Base-by-base conservation (phyloP, 257 asterid species). In the Solanum acaule region DNA sequence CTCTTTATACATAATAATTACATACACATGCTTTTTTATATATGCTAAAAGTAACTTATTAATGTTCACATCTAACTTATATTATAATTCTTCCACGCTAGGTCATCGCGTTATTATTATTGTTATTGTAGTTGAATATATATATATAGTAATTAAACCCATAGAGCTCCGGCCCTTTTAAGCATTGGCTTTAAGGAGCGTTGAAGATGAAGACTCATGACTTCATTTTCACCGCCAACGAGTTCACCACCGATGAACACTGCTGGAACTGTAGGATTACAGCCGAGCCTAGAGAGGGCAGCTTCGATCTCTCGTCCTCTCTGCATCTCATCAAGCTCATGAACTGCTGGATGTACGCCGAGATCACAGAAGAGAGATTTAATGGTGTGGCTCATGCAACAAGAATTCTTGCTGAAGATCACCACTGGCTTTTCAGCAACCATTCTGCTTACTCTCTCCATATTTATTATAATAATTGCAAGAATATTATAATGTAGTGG, bases 131-230 rank as follows among this genome's bases (percentile, higher is more conserved):
- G 65, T 38, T 44, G 59, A 40, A 42, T 29, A 49, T 75, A 7
- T 49, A 46, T 34, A 37, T 38, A 40, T 40, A 40, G n/a, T 6
- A 6, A 84, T 44, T 49, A 96, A 86, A 96, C 90, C 98, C 98
- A 96, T 16, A 95, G 42, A 6, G 98, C 98, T 10, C 98, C 98
- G 2, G 98, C 98, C 40, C 90, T 88, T 78, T 91, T 88, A 68
- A 96, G 98, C 98, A 92, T 93, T 73, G 95, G 96, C 90, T 85
- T 91, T 46, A 96, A 87, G 77, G 95, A 73, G 33, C 98, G 88
- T 22, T 92, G 83, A 86, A 96, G 98, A 49, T 96, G 98, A 90
- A 94, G 98, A 65, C 93, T 92, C 96, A 93, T 95, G 77, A 96
- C 88, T 91, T 96, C 98, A 75, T 92, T 93, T 22, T 93, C 94